These are phyloP conservation scores for Hypoxylon subgilvum DNA, from an alignment of 495 filamentous ascomycete species.

Conservation along the genomic window DNA sequence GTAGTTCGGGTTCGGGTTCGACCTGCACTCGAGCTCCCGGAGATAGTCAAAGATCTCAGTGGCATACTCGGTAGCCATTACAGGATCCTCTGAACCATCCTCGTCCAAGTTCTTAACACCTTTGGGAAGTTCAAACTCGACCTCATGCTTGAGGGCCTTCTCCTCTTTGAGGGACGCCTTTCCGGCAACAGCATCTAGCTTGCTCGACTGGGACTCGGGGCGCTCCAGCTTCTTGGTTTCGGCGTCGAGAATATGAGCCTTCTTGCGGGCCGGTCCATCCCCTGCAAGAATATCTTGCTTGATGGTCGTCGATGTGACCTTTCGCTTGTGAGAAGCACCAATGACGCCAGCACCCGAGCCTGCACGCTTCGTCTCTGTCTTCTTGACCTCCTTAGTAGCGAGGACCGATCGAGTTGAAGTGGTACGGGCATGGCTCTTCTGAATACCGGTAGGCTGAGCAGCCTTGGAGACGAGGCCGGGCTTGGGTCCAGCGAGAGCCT, in stretches of 20 bases:
- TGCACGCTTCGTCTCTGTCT: slow-evolving; percentile 70
- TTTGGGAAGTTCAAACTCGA: slow-evolving; percentile 47
- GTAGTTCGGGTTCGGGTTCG: slow-evolving; percentile 88
- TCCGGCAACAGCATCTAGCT: slow-evolving; percentile 58
- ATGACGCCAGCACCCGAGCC: slow-evolving; percentile 73
- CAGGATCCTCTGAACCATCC: slow-evolving; percentile 88
- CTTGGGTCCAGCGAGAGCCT: slow-evolving; percentile 61
- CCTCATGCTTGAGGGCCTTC: slow-evolving; percentile 69
- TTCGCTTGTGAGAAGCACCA: slow-evolving; percentile 68
- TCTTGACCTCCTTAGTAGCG: slow-evolving; percentile 69
- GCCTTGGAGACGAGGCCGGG: slow-evolving; percentile 77
- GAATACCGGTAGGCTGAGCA: slow-evolving; percentile 72
- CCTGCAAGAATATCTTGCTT: slow-evolving; percentile 66
- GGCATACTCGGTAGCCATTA: slow-evolving; percentile 98
- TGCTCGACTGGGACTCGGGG: slow-evolving; percentile 47
- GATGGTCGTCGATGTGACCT: slow-evolving; percentile 54
- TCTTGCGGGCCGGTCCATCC: slow-evolving; percentile 62
- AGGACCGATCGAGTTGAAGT: slow-evolving; percentile 69
- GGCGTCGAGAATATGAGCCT: slow-evolving; percentile 46
- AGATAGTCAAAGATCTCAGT: slow-evolving; percentile 98
- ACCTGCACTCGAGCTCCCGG: slow-evolving; percentile 79
- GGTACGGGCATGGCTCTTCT: slow-evolving; percentile 72
- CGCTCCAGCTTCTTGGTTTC: slow-evolving; percentile 41
- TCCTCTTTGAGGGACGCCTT: slow-evolving; percentile 75
- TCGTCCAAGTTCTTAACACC: slow-evolving; percentile 73